A percentile compares a stretch with the other conserved stretches of the same genome.
These are phyloP conservation scores for Tetraselmis chui DNA, from an alignment of 139 green algal genomes.

Conservation along the genomic window DNA sequence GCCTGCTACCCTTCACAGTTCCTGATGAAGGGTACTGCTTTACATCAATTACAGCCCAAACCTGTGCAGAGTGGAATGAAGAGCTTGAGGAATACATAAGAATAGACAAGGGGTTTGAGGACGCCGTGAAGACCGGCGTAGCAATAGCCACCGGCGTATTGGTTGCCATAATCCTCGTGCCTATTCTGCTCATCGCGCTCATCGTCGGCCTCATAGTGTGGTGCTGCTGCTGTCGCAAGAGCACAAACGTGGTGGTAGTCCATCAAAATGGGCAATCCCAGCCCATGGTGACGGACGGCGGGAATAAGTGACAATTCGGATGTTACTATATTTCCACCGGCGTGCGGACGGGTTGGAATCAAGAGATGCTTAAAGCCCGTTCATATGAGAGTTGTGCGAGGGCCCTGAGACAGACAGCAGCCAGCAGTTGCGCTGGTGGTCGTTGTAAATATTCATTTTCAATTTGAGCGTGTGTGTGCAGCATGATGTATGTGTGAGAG, in stretches of 20 bases:
- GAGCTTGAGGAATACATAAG: not conserved
- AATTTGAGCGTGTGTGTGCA: no score
- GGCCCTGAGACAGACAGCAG: no score
- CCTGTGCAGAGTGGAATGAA: not conserved
- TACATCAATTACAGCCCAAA: not conserved
- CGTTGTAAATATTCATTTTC: no score
- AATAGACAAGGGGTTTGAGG: not conserved
- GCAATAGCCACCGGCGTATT: not conserved
- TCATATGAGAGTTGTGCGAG: no score
- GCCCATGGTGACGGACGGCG: no score
- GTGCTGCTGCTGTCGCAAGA: not conserved
- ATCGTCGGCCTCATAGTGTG: not conserved
- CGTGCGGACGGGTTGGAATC: no score
- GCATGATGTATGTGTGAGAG: no score
- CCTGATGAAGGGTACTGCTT: not conserved
- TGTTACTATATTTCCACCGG: no score
- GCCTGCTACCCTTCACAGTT: not conserved
- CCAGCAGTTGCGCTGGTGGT: no score
- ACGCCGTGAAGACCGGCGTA: not conserved
- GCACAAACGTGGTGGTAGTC: not conserved
- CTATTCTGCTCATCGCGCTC: not conserved
- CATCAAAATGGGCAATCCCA: no score
- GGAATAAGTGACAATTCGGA: no score
- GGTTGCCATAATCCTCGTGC: not conserved
- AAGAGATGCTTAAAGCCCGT: no score